phyloP scores from a whole-genome alignment of 768 basidiomycete genomes.

The Mycena filopes region DNA sequence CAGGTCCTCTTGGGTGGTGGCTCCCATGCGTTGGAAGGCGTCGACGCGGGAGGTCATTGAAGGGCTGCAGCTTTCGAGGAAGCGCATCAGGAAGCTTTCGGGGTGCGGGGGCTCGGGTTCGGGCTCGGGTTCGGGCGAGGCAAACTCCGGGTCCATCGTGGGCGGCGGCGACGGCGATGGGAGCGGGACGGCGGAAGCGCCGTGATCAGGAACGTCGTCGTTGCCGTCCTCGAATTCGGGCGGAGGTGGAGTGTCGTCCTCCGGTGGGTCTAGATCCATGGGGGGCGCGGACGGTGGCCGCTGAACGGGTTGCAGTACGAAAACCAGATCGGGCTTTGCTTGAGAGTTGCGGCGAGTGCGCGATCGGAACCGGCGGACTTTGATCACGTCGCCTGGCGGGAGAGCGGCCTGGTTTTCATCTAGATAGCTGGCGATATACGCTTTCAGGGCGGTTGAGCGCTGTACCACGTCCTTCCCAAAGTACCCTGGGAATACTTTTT shows the following conservation, averaged over 20 bases:
- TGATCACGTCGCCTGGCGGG: not conserved
- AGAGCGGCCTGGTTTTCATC: not conserved
- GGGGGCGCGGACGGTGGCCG: not conserved
- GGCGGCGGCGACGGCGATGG: not conserved
- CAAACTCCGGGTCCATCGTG: not conserved
- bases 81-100: not conserved
- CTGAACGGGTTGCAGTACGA: no score
- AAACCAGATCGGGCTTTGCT: not conserved
- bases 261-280: not conserved
- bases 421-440: not conserved
- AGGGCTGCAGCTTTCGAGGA: constrained; percentile 10
- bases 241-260: no score
- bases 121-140: no score
- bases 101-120: not conserved
- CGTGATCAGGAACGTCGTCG: not conserved
- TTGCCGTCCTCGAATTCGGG: no score
- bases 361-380: not conserved
- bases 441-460: not conserved
- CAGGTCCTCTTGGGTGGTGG: not conserved
- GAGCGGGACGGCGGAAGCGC: not conserved
- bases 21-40: not conserved
- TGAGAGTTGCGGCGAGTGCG: not conserved
- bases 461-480: constrained; percentile 1
- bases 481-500: not conserved
- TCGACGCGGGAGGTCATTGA: not conserved